Base-by-base conservation (phyloP, 2,329 filamentous ascomycete species). In the Aspergillus sp. region DNA sequence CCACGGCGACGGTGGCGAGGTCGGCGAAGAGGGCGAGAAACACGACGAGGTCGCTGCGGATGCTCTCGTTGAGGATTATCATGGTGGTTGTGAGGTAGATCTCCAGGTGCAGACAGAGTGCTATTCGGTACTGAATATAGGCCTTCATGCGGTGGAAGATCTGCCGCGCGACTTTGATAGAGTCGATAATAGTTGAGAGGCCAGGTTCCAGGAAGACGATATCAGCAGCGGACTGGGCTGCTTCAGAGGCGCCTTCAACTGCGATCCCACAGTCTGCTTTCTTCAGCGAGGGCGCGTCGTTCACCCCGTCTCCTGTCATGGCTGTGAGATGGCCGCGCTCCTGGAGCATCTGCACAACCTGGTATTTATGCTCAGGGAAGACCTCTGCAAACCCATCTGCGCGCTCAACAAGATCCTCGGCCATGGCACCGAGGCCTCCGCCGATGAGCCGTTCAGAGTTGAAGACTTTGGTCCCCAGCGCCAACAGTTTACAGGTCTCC, bases 21-120 rank as follows among this genome's bases (percentile, higher is more conserved):
- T 92, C 89, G 59, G 89, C 89, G 75, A 92, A 92, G 6, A 92
- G 80, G 57, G 89, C 89, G 62, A 92, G 83, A 81, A 91, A 92
- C 73, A 91, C 89, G 65, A 92, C 86, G 21, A 92, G 82, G 64
- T 91, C 86, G 56, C 85, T 86, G 56, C 84, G 83, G 71, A 91
- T 86, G 59, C 87, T 90, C 78, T 91, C 88, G 78, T 90, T 90
- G 75, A 91, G 83, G 75, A 90, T 90, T 70, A 91, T 87, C 87
- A 90, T 90, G 14, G 87, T 88, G 24, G 87, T 88, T 62, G 89
- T 86, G 15, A 92, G 80, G 78, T 91, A 92, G 70, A 92, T 86
- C 72, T 90, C 87, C 68, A 90, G 78, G 72, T 90, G 87, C 63
- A 90, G 78, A 73, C 87, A 90, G 49, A 90, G 84, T 21, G 88